Conservation (phyloP, 2,329 filamentous ascomycete genomes). For the Aspergillus japonicus region DNA sequence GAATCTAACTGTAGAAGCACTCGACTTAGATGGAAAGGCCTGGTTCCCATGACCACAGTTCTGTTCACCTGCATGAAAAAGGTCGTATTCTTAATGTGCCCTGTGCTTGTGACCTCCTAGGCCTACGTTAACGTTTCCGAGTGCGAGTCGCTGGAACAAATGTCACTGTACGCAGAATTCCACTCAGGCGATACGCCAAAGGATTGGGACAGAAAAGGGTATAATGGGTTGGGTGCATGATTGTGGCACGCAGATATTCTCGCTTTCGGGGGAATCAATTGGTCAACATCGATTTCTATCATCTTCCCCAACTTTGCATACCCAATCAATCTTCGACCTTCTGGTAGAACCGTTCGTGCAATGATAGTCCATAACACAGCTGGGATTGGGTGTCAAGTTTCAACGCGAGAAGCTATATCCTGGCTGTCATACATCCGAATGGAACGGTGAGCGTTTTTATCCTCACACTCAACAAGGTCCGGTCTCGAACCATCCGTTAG, state of each 20-base stretch:
- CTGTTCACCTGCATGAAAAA: not conserved
- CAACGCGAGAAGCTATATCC: not conserved
- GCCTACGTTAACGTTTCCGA: not conserved
- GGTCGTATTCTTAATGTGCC: not conserved
- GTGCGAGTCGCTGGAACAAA: not conserved
- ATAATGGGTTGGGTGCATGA: not conserved
- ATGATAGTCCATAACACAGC: not conserved
- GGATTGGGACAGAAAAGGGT: not conserved
- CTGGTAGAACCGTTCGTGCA: not conserved
- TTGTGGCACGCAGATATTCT: not conserved
- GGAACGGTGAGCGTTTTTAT: not conserved
- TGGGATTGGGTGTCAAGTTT: not conserved
- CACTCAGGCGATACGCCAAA: not conserved
- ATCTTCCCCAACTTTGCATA: not conserved
- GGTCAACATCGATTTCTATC: too few relatives aligned
- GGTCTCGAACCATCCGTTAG: not conserved
- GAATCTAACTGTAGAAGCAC: not conserved
- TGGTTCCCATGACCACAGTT: too few relatives aligned
- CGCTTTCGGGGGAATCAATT: not conserved
- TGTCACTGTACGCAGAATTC: not conserved
- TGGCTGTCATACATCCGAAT: not conserved
- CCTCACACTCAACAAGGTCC: not conserved
- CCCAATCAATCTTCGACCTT: not conserved
- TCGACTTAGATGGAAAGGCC: not conserved
- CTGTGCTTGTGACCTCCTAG: not conserved